Conservation (phyloP, 1,284 basidiomycete genomes). For the Cryptococcus sp. region DNA sequence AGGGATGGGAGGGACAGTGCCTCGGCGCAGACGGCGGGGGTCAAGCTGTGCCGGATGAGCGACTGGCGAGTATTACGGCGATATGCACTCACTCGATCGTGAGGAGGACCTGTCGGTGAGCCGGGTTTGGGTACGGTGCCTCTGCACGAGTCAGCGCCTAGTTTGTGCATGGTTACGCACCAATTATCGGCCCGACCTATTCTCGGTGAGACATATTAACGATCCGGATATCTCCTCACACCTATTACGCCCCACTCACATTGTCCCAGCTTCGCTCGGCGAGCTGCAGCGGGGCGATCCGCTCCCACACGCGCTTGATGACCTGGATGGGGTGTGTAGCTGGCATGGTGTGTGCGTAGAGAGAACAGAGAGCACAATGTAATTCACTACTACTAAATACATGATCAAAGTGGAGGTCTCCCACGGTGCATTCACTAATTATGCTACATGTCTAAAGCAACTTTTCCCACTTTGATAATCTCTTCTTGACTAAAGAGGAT, state of each 20-base stretch:
- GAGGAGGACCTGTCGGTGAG: conserved; percentile 68
- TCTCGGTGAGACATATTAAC: conserved; percentile 3
- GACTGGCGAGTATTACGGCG: background rate
- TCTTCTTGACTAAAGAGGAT: background rate
- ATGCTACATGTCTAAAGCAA: background rate
- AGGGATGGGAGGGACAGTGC: conserved; percentile 64
- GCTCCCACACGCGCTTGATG: conserved; percentile 55
- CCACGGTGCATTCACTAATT: background rate
- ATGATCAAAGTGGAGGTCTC: background rate
- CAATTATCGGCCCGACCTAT: conserved; percentile 79
- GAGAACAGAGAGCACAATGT: too few relatives aligned
- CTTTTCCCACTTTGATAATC: background rate
- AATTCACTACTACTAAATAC: too few relatives aligned
- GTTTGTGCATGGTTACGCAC: conserved; percentile 51
- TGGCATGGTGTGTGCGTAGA: too few relatives aligned
- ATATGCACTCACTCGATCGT: conserved; percentile 73
- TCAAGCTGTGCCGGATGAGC: conserved; percentile 61
- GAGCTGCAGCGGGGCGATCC: conserved; percentile 78
- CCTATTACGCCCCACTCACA: conserved; percentile 57
- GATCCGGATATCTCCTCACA: background rate
- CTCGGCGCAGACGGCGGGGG: conserved; percentile 73
- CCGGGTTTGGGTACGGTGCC: conserved; percentile 64
- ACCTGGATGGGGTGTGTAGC: conserved; percentile 32
- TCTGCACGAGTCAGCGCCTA: conserved; percentile 56
- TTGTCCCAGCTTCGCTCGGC: conserved; percentile 86